phyloP scores from a whole-genome alignment of 192 early-diverging fungal genomes.

The Irineochytrium annulatum region DNA sequence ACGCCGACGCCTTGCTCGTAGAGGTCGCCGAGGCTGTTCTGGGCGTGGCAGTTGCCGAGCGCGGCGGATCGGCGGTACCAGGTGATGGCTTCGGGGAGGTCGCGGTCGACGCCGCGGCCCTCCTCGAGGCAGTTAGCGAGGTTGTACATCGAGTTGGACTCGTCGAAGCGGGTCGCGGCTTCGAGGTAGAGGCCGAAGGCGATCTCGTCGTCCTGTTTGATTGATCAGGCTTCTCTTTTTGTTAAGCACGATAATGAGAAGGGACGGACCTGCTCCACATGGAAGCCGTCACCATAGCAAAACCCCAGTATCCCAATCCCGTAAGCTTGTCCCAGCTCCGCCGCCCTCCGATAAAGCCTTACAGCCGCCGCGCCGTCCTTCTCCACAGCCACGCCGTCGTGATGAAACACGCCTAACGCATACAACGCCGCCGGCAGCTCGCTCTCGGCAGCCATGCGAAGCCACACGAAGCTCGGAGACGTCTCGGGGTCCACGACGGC shows the following conservation, averaged over 20 bases:
- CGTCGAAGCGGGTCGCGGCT: conserved; percentile 47
- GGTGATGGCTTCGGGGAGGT: conserved; percentile 23
- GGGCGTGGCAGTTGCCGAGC: conserved; percentile 68
- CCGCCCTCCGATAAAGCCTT: conserved; percentile 62
- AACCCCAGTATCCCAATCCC: conserved; percentile 65
- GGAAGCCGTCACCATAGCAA: conserved; percentile 84
- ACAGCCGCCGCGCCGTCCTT: conserved; percentile 61
- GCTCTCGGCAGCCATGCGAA: conserved; percentile 53
- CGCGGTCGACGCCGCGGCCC: conserved; percentile 39
- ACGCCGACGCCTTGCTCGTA: conserved; percentile 79
- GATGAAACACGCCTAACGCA: conserved; percentile 75
- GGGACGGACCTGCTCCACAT: conserved; percentile 48
- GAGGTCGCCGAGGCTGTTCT: conserved; percentile 77
- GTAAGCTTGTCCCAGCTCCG: conserved; percentile 38
- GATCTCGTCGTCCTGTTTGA: conserved; percentile 40
- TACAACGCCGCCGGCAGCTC: conserved; percentile 54
- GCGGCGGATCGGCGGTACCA: conserved; percentile 64
- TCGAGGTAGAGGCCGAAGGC: conserved; percentile 56
- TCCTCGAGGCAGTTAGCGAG: conserved; percentile 59
- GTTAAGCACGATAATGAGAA: background rate
- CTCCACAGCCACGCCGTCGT: conserved; percentile 73
- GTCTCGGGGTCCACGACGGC: conserved; percentile 46
- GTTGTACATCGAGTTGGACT: conserved; percentile 55
- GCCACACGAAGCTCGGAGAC: conserved; percentile 63
- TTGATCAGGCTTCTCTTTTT: background rate